A percentile compares a stretch with the other conserved stretches of the same genome.
Evolutionary conservation across 805 yeast species (phyloP).

Genomic region (Saturnispora quitensis): DNA sequence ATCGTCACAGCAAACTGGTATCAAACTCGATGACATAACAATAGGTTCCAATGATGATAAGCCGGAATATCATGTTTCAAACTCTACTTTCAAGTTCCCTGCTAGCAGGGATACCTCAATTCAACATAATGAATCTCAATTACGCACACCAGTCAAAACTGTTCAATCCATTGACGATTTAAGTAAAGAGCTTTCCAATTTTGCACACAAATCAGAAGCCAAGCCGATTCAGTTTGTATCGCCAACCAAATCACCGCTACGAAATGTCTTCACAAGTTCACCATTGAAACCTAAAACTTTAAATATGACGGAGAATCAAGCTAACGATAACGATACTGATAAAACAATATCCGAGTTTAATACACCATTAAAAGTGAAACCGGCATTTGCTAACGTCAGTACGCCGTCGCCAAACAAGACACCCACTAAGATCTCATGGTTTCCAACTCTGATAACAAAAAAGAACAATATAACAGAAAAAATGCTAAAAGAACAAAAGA

Average conservation of each 20-base stretch:
- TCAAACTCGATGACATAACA: slow-evolving; percentile 2
- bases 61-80: slow-evolving; percentile 4
- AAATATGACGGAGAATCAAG: slow-evolving; percentile 1
- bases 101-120: slow-evolving; percentile 3
- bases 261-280: slow-evolving; percentile 8
- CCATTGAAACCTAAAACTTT: slow-evolving; percentile 9
- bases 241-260: slow-evolving; percentile 6
- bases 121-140: slow-evolving; percentile 5
- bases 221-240: slow-evolving; percentile 6
- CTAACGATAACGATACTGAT: slow-evolving; percentile 8
- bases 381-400: slow-evolving; percentile 16
- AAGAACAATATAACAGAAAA: slow-evolving; percentile 23
- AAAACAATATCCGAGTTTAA: slow-evolving; percentile 11
- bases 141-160: slow-evolving; percentile 5
- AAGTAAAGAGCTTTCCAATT: slow-evolving; percentile 2
- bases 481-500: slow-evolving; percentile 29
- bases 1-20: slow-evolving; percentile 4
- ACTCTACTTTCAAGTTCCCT: slow-evolving; percentile 3
- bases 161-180: slow-evolving; percentile 4
- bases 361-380: slow-evolving; percentile 24
- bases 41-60: neutral
- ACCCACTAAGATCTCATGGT: slow-evolving; percentile 26
- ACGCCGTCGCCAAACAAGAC: slow-evolving; percentile 25
- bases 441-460: slow-evolving; percentile 28
- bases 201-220: slow-evolving; percentile 7